phyloP scores from a whole-genome alignment of 768 basidiomycete species.

The Hygrophorus russula region DNA sequence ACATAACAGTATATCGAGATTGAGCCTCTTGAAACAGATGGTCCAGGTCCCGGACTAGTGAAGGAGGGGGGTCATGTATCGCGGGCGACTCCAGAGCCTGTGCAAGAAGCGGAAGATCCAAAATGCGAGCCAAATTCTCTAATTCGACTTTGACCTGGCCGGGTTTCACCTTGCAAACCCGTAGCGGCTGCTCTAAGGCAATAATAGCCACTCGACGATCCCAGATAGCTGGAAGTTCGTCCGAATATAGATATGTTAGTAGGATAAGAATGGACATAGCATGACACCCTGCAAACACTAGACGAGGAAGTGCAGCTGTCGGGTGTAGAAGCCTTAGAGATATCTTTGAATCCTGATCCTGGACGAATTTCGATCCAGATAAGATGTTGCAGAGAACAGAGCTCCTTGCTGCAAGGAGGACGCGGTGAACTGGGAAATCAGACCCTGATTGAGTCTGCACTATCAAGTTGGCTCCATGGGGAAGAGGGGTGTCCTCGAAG shows the following conservation, averaged over 20 bases:
- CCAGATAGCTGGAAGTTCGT: constrained; percentile 75
- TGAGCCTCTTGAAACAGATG: constrained; percentile 35
- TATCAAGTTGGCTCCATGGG: constrained; percentile 54
- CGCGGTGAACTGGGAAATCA: constrained; percentile 50
- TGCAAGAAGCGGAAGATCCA: constrained; percentile 46
- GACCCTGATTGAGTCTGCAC: constrained; percentile 31
- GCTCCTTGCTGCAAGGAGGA: constrained; percentile 52
- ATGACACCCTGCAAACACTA: constrained; percentile 45
- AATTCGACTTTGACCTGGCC: constrained; percentile 54
- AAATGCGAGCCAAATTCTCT: constrained; percentile 37
- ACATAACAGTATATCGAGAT: neutral
- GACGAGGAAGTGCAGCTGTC: constrained; percentile 10
- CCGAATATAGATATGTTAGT: constrained; percentile 81
- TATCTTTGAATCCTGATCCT: constrained; percentile 19
- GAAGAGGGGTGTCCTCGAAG: constrained; percentile 13
- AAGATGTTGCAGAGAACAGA: constrained; percentile 33
- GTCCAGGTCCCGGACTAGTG: constrained; percentile 39
- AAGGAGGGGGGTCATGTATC: constrained; percentile 40
- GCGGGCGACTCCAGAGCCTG: constrained; percentile 47
- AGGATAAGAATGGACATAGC: constrained; percentile 64
- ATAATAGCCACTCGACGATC: constrained; percentile 52
- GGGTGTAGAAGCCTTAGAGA: constrained; percentile 17
- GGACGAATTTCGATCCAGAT: constrained; percentile 16
- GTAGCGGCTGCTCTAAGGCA: constrained; percentile 29
- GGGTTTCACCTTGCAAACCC: constrained; percentile 28